Percentiles rank a stretch among this genome's conserved stretches.
Conservation (phyloP, 208 protist species). For the Trypanosoma vivax region DNA sequence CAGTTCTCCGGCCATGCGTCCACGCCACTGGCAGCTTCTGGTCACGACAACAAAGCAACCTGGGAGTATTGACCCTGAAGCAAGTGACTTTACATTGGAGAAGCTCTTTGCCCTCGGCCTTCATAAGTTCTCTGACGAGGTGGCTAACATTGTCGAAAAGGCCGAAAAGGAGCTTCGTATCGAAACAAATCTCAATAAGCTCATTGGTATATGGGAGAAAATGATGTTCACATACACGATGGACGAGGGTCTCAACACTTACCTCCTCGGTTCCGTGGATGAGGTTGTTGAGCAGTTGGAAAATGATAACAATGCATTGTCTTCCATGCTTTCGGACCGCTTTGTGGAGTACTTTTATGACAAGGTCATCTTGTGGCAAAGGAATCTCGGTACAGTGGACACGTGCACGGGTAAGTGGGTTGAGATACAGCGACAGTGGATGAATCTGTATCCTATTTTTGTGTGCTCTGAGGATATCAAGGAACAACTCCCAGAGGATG, state of each 20-base stretch:
- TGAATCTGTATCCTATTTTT: conserved; percentile 97
- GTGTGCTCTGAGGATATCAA: conserved; percentile 96
- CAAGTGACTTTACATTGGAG: conserved; percentile 90
- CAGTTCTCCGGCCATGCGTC: conserved; percentile 92
- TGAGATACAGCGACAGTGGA: conserved; percentile 96
- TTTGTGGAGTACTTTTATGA: conserved; percentile 97
- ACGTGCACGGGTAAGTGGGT: conserved; percentile 94
- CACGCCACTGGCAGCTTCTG: conserved; percentile 94
- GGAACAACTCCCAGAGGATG: conserved; percentile 95
- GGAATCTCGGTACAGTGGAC: conserved; percentile 93
- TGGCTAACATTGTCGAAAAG: conserved; percentile 96
- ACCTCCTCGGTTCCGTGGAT: conserved; percentile 89
- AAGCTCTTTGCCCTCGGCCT: conserved; percentile 95
- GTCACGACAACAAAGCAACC: conserved; percentile 90
- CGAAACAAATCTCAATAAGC: conserved; percentile 94
- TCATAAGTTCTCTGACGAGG: conserved; percentile 95
- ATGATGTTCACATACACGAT: conserved; percentile 89
- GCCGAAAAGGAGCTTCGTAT: conserved; percentile 96
- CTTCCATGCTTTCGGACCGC: conserved; percentile 93
- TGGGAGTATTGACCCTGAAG: conserved; percentile 83
- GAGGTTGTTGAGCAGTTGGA: conserved; percentile 95
- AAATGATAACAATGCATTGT: conserved; percentile 93
- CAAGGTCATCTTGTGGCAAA: conserved; percentile 94
- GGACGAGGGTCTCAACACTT: conserved; percentile 80
- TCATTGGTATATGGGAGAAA: conserved; percentile 93